Evolutionary conservation across 2,329 filamentous ascomycete genomes (phyloP), one percentile per base, ranked within the genome.

Genomic region (Neofusicoccum sp.): DNA sequence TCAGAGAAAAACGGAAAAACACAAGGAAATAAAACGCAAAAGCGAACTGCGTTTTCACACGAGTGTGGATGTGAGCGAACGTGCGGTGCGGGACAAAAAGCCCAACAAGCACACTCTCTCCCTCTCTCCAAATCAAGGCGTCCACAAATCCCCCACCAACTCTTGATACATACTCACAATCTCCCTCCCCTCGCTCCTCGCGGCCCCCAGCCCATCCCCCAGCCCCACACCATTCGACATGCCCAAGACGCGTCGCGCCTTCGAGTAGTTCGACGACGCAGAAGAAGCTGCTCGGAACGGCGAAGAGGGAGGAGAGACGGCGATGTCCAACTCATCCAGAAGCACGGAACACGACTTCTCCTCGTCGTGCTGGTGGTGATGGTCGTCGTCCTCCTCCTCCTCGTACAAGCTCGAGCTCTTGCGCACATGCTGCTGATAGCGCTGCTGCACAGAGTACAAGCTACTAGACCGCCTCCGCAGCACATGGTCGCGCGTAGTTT

Each of bases 91-190:
- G 22, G 22, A 22, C 22, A 22, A n/a, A n/a, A n/a, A 22, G 22
- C 22, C 22, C 22, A 22, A 22, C 22, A 22, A 22, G 22, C 22
- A 22, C 22, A 1, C 22, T 22, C 22, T 2, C 22, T 22, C 22
- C 22, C 22, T 22, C 22, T 2, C 22, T 22, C 22, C 1, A 22
- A 22, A 22, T 58, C 54, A 58, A 28, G 14, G n/a, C 2, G 37
- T n/a, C 54, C 54, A 45, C 31, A 58, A 2, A 8, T 58, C 28
- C 14, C 59, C 59, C 6, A 47, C 37, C 37, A 62, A 7, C 31
- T 62, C 47, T 22, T 62, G 61, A 14, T 62, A 62, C 49, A 62
- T 56, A 14, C 22, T 56, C 39, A 56, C 50, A 22, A 62, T 43
- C 33, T 47, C 49, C n/a, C 50, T 12, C 6, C 44, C 61, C 14